Base-by-base conservation (phyloP, 192 early-diverging fungal genomes). In the Umbelopsis ramanniana region DNA sequence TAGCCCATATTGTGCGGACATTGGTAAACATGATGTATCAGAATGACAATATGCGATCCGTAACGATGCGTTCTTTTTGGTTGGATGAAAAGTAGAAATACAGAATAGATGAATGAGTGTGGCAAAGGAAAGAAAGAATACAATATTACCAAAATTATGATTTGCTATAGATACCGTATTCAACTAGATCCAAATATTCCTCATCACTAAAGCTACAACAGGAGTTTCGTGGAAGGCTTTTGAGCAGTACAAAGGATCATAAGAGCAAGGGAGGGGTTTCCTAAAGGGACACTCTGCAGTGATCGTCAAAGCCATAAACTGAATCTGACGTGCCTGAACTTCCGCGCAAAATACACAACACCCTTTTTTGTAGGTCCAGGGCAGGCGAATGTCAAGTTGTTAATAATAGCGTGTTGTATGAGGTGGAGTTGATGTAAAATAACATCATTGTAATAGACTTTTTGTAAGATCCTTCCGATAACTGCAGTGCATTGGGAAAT, bases 221-320 rank as follows among this genome's bases (percentile, higher is more conserved):
- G 57, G 57, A 63, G 57, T 22, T 19, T 15, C 14, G 33, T 11
- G 17, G 33, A 37, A 26, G 23, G 22, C 6, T 55, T 14, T 63
- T 19, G 6, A 35, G 57, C 57, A 63, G 33, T 63, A 63, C 57
- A 63, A 7, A 63, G 57, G 57, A 63, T 63, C 57, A 63, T 63
- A 37, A 22, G 4, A 1, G 29, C 29, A 29, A 63, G 19, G 57
- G 57, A 63, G 57, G 8, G 38, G 14, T 37, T 29, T 29, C 57
- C 19, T 35, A 29, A 63, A 26, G 57, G 57, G 57, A 63, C 12
- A 17, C 2, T 12, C 11, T 63, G 57, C 57, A 63, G 57, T n/a
- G 57, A 37, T 63, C 57, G 17, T 63, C 57, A 63, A 63, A 19
- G 48, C 1, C 17, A 21, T 21, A 19, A 50, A 5, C 7, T 15